Evolutionary conservation across 495 filamentous ascomycete genomes (phyloP), one percentile per base, ranked within the genome.

Genomic region (Xylaria palmicola): DNA sequence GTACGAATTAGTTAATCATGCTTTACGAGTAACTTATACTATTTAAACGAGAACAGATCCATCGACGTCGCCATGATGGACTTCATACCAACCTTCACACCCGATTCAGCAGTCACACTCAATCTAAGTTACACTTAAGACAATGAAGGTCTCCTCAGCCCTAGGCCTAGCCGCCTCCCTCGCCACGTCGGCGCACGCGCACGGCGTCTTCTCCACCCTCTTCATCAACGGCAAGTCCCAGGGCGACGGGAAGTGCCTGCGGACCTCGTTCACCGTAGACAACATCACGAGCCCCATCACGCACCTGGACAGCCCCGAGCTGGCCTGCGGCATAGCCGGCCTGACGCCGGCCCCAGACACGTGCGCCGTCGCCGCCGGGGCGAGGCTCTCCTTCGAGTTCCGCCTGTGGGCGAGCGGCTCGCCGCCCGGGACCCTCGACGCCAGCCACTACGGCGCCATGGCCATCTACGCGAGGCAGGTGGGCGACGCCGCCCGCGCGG

Each of bases 391-490:
- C 34, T 82, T 90, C 53, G 75, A 85, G 61, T 89, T 82, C 72
- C 84, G 84, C 44, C 72, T 74, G 22, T 84, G 76, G 69, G 75
- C 86, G 4, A 81, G 89, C 71, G 80, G 72, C 24, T 71, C 74
- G 3, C 49, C 70, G 47, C 76, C 79, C 12, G 77, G 78, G 32
- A 65, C 75, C 30, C 79, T 91, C 53, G 85, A 86, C 66, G 50
- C 56, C 0, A 79, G 75, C 51, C 87, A 91, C 73, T 80, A 85
- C 62, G 88, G 82, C 0, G 84, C 88, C 27, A 86, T 84, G 62
- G 79, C 86, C 12, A 81, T 90, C 24, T 90, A 91, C 71, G 78
- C 90, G 74, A 90, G 90, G 72, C 56, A 75, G 20, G 81, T 87
- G 5, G 68, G 65, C 41, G 66, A 80, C 55, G 63, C 70, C 19